Evolutionary conservation across 2,329 filamentous ascomycete species (phyloP).

Genomic region (Fusarium sp.): DNA sequence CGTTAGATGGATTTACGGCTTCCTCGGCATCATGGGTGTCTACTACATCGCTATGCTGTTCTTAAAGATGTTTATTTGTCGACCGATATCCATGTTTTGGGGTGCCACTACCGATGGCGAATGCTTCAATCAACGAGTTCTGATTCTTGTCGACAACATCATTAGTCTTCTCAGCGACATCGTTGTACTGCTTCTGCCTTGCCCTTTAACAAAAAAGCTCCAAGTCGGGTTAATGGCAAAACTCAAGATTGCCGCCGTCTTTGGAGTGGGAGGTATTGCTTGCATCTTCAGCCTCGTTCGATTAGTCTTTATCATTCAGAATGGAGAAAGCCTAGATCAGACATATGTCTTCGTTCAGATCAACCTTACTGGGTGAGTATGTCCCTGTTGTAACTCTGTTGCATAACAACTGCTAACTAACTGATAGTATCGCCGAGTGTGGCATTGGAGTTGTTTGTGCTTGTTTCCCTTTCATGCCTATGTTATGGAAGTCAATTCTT

Average conservation of each 20-base stretch:
- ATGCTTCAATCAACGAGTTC: constrained; percentile 31
- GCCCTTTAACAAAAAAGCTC: constrained; percentile 33
- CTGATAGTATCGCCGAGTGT: constrained; percentile 27
- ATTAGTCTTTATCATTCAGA: constrained; percentile 29
- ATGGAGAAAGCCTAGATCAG: constrained; percentile 32
- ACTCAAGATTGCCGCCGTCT: constrained; percentile 32
- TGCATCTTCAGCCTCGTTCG: constrained; percentile 33
- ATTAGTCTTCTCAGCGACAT: constrained; percentile 36
- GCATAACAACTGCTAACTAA: background rate
- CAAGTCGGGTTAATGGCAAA: constrained; percentile 31
- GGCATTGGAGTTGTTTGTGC: constrained; percentile 36
- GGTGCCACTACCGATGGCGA: constrained; percentile 13
- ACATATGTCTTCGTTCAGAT: constrained; percentile 37
- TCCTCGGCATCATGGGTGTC: constrained; percentile 16
- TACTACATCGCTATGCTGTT: constrained; percentile 33
- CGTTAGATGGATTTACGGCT: constrained; percentile 38
- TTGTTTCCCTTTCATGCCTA: constrained; percentile 39
- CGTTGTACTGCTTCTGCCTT: constrained; percentile 22
- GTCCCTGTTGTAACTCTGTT: accelerated
- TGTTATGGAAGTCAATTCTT: constrained; percentile 39
- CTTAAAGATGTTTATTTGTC: constrained; percentile 33
- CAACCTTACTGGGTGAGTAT: constrained; percentile 31
- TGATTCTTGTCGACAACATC: constrained; percentile 34
- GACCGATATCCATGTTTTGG: constrained; percentile 35
- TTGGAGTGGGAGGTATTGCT: constrained; percentile 28